Percentiles rank a stretch among this genome's conserved stretches.
phyloP scores from a whole-genome alignment of 2,329 filamentous ascomycete species.

The Atkinsonella hypoxylon region DNA sequence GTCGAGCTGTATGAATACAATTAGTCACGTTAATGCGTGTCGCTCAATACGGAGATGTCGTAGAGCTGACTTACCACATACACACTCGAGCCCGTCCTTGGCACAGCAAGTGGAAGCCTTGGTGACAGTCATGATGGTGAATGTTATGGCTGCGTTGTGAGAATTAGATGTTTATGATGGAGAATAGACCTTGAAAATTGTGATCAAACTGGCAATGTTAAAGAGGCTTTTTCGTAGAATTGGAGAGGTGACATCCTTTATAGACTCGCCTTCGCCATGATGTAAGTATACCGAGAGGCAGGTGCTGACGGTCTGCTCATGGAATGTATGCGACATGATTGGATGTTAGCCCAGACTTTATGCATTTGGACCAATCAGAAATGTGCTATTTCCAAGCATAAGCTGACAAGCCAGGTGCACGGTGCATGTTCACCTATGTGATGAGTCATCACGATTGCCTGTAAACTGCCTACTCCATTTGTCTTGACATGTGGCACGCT shows the following conservation, averaged over 20 bases:
- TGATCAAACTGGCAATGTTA: background rate
- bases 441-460: background rate
- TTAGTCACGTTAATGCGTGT: background rate
- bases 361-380: background rate
- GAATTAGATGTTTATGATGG: background rate
- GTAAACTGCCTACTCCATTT: no score
- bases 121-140: conserved; percentile 21
- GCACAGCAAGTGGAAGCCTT: conserved; percentile 43
- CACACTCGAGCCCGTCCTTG: conserved; percentile 38
- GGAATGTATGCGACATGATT: conserved; percentile 1
- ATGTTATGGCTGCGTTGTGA: conserved; percentile 4
- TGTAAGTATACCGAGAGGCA: background rate
- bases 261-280: background rate
- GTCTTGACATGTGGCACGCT: no score
- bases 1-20: conserved; percentile 31
- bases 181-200: background rate
- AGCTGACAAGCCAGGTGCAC: background rate
- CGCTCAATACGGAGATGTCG: background rate
- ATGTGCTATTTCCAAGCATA: background rate
- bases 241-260: background rate
- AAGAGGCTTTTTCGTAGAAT: background rate
- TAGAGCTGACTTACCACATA: conserved; percentile 38
- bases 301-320: background rate
- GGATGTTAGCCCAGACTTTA: background rate
- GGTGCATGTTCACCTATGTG: background rate